Conservation (phyloP, 371 early-diverging fungal species). For the Mortierella sp. region DNA sequence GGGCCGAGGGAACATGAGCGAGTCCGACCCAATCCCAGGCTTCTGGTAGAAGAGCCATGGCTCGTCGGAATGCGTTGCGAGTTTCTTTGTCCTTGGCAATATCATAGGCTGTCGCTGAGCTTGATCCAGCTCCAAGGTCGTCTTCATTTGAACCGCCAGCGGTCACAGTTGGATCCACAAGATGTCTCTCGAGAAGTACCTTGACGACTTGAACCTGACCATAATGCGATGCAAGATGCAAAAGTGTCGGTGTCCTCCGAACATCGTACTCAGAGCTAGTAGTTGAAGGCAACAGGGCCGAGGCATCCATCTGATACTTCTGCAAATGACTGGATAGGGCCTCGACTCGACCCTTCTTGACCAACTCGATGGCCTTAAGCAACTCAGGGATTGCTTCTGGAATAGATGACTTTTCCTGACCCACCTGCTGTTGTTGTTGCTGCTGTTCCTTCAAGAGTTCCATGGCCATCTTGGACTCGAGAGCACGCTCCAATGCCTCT, state of each 20-base stretch:
- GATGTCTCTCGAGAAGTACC: conserved; percentile 71
- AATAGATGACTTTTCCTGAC: conserved; percentile 35
- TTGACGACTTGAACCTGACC: conserved; percentile 70
- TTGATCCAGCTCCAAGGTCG: conserved; percentile 40
- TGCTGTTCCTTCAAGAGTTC: conserved; percentile 15
- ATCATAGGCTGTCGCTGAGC: conserved; percentile 83
- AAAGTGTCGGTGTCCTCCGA: conserved; percentile 65
- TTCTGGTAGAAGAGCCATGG: conserved; percentile 70
- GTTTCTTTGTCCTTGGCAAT: conserved; percentile 78
- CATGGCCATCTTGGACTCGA: conserved; percentile 8
- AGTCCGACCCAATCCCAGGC: conserved; percentile 73
- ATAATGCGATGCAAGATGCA: conserved; percentile 72
- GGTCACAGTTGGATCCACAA: conserved; percentile 82
- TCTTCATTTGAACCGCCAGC: conserved; percentile 2
- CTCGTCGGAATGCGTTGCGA: conserved; percentile 83
- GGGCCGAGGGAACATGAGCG: conserved; percentile 79
- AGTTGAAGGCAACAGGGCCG: conserved; percentile 60
- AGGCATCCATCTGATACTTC: conserved; percentile 35
- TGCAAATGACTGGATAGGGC: conserved; percentile 57
- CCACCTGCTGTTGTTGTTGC: conserved; percentile 17
- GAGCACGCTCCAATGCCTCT: conserved; percentile 33
- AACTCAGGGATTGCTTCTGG: conserved; percentile 31
- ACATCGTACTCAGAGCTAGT: conserved; percentile 57
- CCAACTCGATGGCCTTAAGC: conserved; percentile 57
- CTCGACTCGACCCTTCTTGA: conserved; percentile 66